Percentiles rank a stretch among this genome's conserved stretches.
phyloP scores from a whole-genome alignment of 2,329 filamentous ascomycete species.

The Pseudocercospora vitis region DNA sequence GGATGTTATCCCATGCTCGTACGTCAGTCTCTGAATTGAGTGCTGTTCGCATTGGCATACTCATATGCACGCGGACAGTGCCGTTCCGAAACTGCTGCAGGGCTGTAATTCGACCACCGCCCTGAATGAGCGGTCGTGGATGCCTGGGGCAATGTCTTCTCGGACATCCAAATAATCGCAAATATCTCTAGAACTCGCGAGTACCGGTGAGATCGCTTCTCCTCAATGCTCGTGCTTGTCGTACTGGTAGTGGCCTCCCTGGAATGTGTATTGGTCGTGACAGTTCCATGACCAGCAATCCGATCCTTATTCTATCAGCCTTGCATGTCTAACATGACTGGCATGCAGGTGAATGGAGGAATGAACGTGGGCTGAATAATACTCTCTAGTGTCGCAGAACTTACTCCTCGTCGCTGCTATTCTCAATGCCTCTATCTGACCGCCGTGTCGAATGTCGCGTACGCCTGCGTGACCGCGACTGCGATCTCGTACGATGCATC shows the following conservation, averaged over 20 bases:
- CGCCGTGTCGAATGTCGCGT: not conserved
- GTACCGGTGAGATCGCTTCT: not conserved
- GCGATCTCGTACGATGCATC: constrained; percentile 4
- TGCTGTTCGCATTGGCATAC: not conserved
- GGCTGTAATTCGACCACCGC: not conserved
- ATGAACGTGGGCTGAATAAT: not conserved
- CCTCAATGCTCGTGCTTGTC: not conserved
- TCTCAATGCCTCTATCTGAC: not conserved
- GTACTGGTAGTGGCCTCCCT: not conserved
- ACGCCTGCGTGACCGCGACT: not conserved
- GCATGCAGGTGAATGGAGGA: too few species aligned
- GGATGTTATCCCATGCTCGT: not conserved
- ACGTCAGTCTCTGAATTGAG: not conserved
- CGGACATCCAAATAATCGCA: not conserved
- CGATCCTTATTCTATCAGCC: not conserved
- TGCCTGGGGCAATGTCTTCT: not conserved
- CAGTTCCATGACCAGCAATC: not conserved
- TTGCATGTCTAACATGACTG: not conserved
- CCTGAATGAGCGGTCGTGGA: not conserved
- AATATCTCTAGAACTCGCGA: not conserved
- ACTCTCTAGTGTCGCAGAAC: not conserved
- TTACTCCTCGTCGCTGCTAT: not conserved
- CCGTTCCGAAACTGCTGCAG: not conserved
- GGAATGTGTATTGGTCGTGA: not conserved
- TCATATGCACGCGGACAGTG: not conserved